Percentiles rank a stretch among this genome's conserved stretches.
Conservation (phyloP, 345 rosid genomes). For the Viola odorata region DNA sequence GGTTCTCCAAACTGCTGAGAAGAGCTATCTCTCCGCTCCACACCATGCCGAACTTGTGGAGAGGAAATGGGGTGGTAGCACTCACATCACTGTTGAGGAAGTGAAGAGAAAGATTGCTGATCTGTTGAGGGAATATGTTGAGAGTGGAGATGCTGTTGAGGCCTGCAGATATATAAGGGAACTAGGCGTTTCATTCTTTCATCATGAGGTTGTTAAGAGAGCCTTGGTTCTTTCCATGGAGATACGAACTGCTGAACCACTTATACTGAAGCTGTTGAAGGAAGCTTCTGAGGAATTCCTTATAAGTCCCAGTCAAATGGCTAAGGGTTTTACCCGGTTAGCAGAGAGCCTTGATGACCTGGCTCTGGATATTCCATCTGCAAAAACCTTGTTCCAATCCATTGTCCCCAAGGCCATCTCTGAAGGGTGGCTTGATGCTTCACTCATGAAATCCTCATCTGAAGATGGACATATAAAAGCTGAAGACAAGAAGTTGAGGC, state of each 20-base stretch:
- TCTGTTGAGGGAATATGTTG: slow-evolving; percentile 79
- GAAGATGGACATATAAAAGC: slow-evolving; percentile 35
- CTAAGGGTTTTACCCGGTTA: slow-evolving; percentile 76
- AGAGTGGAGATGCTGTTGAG: slow-evolving; percentile 77
- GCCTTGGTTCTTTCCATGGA: slow-evolving; percentile 90
- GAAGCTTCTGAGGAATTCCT: slow-evolving; percentile 95
- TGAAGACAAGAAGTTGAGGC: slow-evolving; percentile 49
- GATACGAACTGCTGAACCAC: slow-evolving; percentile 56
- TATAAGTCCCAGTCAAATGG: slow-evolving; percentile 94
- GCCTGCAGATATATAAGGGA: slow-evolving; percentile 96
- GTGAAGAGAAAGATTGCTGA: slow-evolving; percentile 84
- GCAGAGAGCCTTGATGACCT: slow-evolving; percentile 93
- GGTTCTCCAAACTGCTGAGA: slow-evolving; percentile 78
- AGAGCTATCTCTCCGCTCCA: slow-evolving; percentile 97
- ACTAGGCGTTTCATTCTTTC: slow-evolving; percentile 85
- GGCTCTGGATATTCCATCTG: slow-evolving; percentile 89
- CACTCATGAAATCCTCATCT: slow-evolving; percentile 37
- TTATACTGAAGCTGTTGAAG: slow-evolving; percentile 62
- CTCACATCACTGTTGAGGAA: slow-evolving; percentile 85
- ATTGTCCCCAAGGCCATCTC: slow-evolving; percentile 65
- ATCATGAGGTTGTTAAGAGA: slow-evolving; percentile 98
- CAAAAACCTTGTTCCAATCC: slow-evolving; percentile 52
- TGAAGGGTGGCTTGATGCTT: slow-evolving; percentile 87
- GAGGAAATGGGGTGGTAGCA: slow-evolving; percentile 98
- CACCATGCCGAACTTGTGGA: slow-evolving; percentile 98